phyloP scores from a whole-genome alignment of 192 early-diverging fungal genomes.

The Dissophora ornata region DNA sequence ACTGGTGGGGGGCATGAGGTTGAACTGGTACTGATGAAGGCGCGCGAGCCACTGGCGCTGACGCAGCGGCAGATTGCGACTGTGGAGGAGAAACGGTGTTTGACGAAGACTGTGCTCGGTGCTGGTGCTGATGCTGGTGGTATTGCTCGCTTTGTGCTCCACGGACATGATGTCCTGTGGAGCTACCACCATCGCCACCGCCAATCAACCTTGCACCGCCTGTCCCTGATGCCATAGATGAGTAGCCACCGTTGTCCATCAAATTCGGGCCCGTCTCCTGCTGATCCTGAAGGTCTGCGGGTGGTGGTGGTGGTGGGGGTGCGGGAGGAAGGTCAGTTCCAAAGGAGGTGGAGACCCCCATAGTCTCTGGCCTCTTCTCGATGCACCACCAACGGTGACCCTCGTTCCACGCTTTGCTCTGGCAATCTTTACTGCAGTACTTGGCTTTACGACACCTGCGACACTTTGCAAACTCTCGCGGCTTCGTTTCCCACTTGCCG shows the following conservation, averaged over 20 bases:
- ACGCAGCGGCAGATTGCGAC: no score
- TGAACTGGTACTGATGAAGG: not conserved
- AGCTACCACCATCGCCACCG: constrained; percentile 21
- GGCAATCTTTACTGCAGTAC: constrained; percentile 86
- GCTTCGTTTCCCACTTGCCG: constrained; percentile 79
- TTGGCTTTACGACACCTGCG: constrained; percentile 87
- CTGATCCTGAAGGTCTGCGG: constrained; percentile 49
- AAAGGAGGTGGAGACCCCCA: constrained; percentile 44
- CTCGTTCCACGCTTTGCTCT: constrained; percentile 80
- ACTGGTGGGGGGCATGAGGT: not conserved
- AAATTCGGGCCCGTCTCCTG: constrained; percentile 16
- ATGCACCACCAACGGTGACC: constrained; percentile 87
- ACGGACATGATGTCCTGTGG: constrained; percentile 13
- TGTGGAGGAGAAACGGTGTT: not conserved
- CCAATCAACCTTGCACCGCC: constrained; percentile 44
- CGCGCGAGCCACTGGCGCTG: not conserved
- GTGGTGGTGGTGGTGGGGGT: constrained; percentile 43
- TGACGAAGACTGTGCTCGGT: no score
- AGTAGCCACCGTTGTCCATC: constrained; percentile 35
- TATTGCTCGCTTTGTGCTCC: not conserved
- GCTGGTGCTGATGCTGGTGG: constrained; percentile 8
- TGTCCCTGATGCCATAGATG: constrained; percentile 34
- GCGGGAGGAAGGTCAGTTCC: constrained; percentile 40
- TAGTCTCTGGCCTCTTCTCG: constrained; percentile 58
- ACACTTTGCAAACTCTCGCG: constrained; percentile 88